Conservation (phyloP, 2,329 filamentous ascomycete genomes). For the Calonectria hongkongensis region DNA sequence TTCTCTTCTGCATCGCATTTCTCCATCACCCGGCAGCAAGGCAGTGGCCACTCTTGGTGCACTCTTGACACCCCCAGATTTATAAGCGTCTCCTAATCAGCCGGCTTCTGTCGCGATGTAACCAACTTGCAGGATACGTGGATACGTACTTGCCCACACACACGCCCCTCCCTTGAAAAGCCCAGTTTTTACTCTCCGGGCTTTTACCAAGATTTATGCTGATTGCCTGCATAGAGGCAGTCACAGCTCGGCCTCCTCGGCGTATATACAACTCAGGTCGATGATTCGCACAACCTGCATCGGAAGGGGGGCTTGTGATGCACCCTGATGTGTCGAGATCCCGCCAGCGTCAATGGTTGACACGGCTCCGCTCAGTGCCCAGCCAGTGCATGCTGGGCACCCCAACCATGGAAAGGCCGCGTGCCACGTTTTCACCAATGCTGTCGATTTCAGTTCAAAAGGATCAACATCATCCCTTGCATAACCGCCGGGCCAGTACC, state of each 20-base stretch:
- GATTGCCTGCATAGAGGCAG: slow-evolving; percentile 34
- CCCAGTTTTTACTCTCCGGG: slow-evolving; percentile 39
- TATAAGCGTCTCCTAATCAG: slow-evolving; percentile 49
- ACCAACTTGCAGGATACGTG: slow-evolving; percentile 47
- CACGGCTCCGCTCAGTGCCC: slow-evolving; percentile 28
- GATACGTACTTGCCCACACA: slow-evolving; percentile 40
- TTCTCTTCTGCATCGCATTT: slow-evolving; percentile 4
- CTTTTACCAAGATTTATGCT: slow-evolving; percentile 34
- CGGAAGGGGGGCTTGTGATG: slow-evolving; percentile 28
- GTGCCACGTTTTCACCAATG: slow-evolving; percentile 32
- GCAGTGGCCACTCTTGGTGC: slow-evolving; percentile 26
- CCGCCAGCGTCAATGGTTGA: slow-evolving; percentile 33
- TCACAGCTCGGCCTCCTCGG: slow-evolving; percentile 19
- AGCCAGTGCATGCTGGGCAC: slow-evolving; percentile 15
- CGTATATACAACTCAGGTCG: slow-evolving; percentile 15
- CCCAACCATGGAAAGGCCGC: slow-evolving; percentile 17
- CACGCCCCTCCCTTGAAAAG: slow-evolving; percentile 38
- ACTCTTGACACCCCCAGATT: slow-evolving; percentile 44
- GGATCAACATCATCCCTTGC: slow-evolving; percentile 24
- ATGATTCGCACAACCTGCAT: slow-evolving; percentile 24
- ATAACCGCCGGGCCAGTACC: slow-evolving; percentile 19
- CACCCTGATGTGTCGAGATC: slow-evolving; percentile 36
- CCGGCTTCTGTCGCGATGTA: slow-evolving; percentile 42
- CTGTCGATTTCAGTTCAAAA: slow-evolving; percentile 19
- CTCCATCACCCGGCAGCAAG: slow-evolving; percentile 16